phyloP scores from a whole-genome alignment of 2,329 filamentous ascomycete species.

The Botryosphaeria agaves region DNA sequence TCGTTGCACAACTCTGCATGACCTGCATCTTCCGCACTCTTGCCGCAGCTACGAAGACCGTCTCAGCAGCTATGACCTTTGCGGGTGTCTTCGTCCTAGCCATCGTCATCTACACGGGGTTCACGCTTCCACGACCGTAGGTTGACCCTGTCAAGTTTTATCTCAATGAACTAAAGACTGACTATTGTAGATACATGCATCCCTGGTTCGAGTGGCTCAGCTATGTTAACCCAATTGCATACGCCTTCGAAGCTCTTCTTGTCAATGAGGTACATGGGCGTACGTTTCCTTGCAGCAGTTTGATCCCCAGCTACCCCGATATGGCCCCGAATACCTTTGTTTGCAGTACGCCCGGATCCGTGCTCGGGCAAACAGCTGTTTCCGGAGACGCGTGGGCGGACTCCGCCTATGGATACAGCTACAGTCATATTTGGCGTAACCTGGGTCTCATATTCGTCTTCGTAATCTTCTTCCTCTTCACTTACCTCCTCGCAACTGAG shows the following conservation, averaged over 20 bases:
- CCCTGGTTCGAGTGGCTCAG: constrained; percentile 51
- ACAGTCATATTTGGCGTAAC: constrained; percentile 34
- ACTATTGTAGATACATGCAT: constrained; percentile 19
- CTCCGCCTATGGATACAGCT: constrained; percentile 17
- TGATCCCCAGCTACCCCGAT: constrained; percentile 19
- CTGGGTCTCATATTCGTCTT: constrained; percentile 51
- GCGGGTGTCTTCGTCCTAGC: constrained; percentile 34
- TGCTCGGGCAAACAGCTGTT: constrained; percentile 19
- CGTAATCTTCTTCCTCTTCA: constrained; percentile 41
- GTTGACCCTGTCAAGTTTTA: constrained; percentile 14
- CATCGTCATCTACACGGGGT: constrained; percentile 51
- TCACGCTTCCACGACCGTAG: constrained; percentile 39
- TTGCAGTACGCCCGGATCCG: constrained; percentile 20
- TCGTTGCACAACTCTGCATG: constrained; percentile 41
- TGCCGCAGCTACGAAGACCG: constrained; percentile 38
- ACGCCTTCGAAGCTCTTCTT: constrained; percentile 45
- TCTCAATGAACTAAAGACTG: neutral
- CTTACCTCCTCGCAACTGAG: constrained; percentile 48
- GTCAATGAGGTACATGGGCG: constrained; percentile 32
- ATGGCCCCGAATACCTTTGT: constrained; percentile 15
- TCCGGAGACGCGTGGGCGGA: constrained; percentile 20
- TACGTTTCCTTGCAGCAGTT: constrained; percentile 14
- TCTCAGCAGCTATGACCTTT: constrained; percentile 45
- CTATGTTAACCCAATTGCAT: constrained; percentile 47
- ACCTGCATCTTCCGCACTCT: constrained; percentile 42